Evolutionary conservation across 306 rosid species (phyloP), one percentile per base, ranked within the genome.

Genomic region (Begonia loranthoides): DNA sequence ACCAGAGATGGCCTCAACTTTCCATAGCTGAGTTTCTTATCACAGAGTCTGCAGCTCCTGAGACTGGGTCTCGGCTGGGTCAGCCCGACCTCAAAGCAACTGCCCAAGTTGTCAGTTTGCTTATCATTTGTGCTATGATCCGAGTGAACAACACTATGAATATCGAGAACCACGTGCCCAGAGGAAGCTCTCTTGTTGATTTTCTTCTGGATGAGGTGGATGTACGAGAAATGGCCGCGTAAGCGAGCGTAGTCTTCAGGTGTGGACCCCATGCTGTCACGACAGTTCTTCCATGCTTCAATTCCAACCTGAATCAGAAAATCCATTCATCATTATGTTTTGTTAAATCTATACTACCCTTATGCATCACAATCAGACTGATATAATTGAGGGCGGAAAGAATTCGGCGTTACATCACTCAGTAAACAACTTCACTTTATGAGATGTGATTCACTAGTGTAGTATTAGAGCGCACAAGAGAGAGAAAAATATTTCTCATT

Each of bases 261-360:
- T 2, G 84, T 80, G 55, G 72, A 76, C 39, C 94, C 96, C 1
- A 76, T 72, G 40, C 51, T 56, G 64, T 87, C 96, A 48, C 66
- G 68, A 11, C 78, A 74, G 56, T 61, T 78, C 64, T 67, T 74
- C 96, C 96, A 87, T 16, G 87, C 96, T 60, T 83, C 73, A 51
- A 83, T 66, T 74, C 96, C 96, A 46, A 80, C 87, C 96, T 87
- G 36, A 28, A 28, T 28, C 36, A 50, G 52, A 24, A 5, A 28
- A 28, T 28, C 9, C 36, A 28, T 28, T 28, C 36, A 28, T 28
- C 36, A 28, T 7, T 28, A 28, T 28, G 5, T 28, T 28, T 28
- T 28, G 36, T 28, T 28, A 28, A 28, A 3, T 28, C 36, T 28
- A 28, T 28, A 28, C 36, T 28, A 28, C 36, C 36, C 9, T 28